phyloP scores from a whole-genome alignment of 345 rosid genomes.

The Rhodamnia rubescens region DNA sequence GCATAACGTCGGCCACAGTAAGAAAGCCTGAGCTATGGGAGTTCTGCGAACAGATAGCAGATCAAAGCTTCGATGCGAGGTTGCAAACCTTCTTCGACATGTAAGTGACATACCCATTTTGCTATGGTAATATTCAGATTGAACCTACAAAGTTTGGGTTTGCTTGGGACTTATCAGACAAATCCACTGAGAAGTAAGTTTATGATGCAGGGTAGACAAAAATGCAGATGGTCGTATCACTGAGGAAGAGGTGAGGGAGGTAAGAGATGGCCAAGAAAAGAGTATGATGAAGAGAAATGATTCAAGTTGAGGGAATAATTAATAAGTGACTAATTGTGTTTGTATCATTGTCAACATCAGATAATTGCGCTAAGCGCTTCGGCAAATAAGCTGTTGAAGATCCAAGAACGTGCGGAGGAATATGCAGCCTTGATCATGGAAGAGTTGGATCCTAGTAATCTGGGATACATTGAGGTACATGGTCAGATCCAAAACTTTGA shows the following conservation, averaged over 20 bases:
- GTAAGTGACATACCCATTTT: conserved; percentile 18
- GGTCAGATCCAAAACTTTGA: neutral
- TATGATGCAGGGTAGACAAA: conserved; percentile 61
- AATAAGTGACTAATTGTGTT: neutral
- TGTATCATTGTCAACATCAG: conserved; percentile 18
- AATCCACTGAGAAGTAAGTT: neutral
- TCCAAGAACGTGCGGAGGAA: conserved; percentile 61
- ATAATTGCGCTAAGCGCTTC: conserved; percentile 72
- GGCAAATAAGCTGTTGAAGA: conserved; percentile 64
- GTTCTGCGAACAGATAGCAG: conserved; percentile 71
- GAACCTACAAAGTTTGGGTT: neutral
- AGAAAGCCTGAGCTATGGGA: conserved; percentile 39
- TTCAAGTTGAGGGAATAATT: neutral
- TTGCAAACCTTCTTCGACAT: conserved; percentile 76
- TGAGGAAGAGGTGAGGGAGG: conserved; percentile 73
- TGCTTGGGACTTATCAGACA: neutral
- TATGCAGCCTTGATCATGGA: conserved; percentile 86
- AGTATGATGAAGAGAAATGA: neutral
- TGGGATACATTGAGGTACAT: conserved; percentile 63
- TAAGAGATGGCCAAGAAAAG: neutral
- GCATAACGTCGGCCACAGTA: conserved; percentile 32
- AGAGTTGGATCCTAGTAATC: conserved; percentile 61
- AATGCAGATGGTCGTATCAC: conserved; percentile 67
- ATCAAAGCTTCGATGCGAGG: conserved; percentile 63
- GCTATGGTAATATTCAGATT: neutral